Base-by-base conservation (phyloP, 2,329 filamentous ascomycete species). In the Paracamarosporium sp. region DNA sequence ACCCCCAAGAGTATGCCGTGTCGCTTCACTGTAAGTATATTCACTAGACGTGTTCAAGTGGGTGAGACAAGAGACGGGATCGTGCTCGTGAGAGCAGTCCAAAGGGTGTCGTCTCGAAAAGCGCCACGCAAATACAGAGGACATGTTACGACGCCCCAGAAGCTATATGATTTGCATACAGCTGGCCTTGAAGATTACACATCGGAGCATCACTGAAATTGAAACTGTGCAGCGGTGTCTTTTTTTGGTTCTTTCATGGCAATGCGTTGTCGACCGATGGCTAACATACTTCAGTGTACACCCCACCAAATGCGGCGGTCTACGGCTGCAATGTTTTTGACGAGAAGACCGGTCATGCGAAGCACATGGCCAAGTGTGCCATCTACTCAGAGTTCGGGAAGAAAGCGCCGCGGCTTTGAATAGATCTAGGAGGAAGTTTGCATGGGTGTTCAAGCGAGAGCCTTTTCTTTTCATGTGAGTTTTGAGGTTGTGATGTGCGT, bases 221-320 rank as follows among this genome's bases (percentile, higher is more conserved):
- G n/a, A n/a, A n/a, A n/a, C n/a, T n/a, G n/a, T n/a, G n/a, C n/a
- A n/a, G n/a, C n/a, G n/a, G n/a, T n/a, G n/a, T n/a, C n/a, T n/a
- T n/a, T n/a, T n/a, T n/a, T n/a, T 30, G 20, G 13, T 79, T 24
- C 40, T 2, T 4, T 17, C 12, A 47, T 4, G n/a, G 3, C 13
- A 31, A 1, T 15, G 5, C 43, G 35, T 22, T 25, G 17, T 56
- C 22, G 22, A 17, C 28, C 8, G 15, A 9, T 30, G 5, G 40
- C 43, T n/a, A 4, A 67, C 9, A 0, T 35, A 6, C 13, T 27
- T 36, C 58, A 84, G 82, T 96, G 59, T 95, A 95, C 73, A 94
- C 91, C 13, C 93, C 93, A 33, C 93, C 93, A 3, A 96, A 97
- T 69, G 93, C 94, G 35, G 92, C 92, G 35, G 90, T 86, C 57